Conservation (phyloP, 192 early-diverging fungal species). For the Coemansia reversa region DNA sequence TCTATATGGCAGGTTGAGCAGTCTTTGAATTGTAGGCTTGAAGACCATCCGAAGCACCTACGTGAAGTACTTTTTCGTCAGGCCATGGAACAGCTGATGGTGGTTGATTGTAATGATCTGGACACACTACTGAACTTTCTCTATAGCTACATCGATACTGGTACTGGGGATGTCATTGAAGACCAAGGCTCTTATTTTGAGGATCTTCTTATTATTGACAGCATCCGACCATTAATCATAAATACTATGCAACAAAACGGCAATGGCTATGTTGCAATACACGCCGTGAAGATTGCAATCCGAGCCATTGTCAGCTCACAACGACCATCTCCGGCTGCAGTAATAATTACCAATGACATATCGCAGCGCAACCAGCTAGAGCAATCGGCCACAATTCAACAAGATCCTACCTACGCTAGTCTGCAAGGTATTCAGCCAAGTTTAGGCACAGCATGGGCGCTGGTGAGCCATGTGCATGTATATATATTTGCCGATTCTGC, state of each 20-base stretch:
- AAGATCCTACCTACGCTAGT: neutral
- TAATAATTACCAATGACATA: slow-evolving; percentile 40
- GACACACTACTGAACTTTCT: slow-evolving; percentile 40
- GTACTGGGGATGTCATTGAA: neutral
- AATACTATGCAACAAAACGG: slow-evolving; percentile 20
- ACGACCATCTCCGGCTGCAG: slow-evolving; percentile 2
- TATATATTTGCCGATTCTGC: slow-evolving; percentile 10
- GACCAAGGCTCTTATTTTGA: neutral
- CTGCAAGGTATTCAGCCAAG: slow-evolving; percentile 28
- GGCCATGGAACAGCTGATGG: slow-evolving; percentile 31
- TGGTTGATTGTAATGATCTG: slow-evolving; percentile 33
- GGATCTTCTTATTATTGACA: slow-evolving; percentile 44
- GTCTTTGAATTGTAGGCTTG: slow-evolving; percentile 12
- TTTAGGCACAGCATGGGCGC: slow-evolving; percentile 30
- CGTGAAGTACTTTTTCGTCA: slow-evolving; percentile 10
- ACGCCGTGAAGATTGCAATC: slow-evolving; percentile 34
- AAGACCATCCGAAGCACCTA: neutral
- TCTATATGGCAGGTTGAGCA: slow-evolving; percentile 32
- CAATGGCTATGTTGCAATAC: slow-evolving; percentile 19
- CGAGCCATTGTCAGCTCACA: slow-evolving; percentile 15
- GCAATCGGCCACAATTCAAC: neutral
- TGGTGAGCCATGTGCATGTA: slow-evolving; percentile 38
- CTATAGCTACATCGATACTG: slow-evolving; percentile 28
- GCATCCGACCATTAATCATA: slow-evolving; percentile 34
- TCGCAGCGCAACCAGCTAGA: slow-evolving; percentile 22